Conservation (phyloP, 257 asterid species). For the Nicotiana attenuata region DNA sequence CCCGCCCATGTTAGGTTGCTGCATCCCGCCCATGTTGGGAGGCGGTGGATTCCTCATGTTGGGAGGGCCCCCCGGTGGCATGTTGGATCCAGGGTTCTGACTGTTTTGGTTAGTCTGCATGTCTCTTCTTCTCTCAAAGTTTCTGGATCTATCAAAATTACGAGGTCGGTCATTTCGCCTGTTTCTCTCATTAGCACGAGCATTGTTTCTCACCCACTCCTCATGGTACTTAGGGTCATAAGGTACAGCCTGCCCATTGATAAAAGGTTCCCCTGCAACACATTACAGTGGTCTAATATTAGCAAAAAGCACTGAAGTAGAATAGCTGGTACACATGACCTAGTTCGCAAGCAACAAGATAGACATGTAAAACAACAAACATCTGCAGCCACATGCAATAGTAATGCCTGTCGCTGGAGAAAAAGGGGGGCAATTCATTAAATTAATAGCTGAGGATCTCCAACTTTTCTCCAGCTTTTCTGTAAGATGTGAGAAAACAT, state of each 20-base stretch:
- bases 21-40: conserved; percentile 20
- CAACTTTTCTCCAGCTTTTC: neutral
- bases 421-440: neutral
- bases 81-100: conserved; percentile 9
- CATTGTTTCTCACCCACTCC: conserved; percentile 94
- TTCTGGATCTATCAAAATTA: conserved; percentile 58
- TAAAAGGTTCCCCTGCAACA: conserved; percentile 84
- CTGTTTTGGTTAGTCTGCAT: conserved; percentile 20
- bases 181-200: conserved; percentile 53
- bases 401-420: too few species aligned
- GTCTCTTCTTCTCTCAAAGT: conserved; percentile 44
- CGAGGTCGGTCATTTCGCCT: conserved; percentile 71
- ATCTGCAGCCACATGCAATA: neutral
- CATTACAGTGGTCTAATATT: neutral
- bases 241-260: conserved; percentile 94
- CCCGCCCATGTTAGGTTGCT: conserved; percentile 1
- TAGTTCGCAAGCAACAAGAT: neutral
- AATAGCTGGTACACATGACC: neutral
- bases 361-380: neutral
- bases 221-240: conserved; percentile 89
- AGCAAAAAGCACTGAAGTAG: neutral
- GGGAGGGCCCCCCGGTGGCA: conserved; percentile 21
- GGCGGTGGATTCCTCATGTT: conserved; percentile 21
- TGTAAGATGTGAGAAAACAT: neutral
- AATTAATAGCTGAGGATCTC: neutral